phyloP scores from a whole-genome alignment of 805 yeast genomes.

The Metschnikowia corniflorae region DNA sequence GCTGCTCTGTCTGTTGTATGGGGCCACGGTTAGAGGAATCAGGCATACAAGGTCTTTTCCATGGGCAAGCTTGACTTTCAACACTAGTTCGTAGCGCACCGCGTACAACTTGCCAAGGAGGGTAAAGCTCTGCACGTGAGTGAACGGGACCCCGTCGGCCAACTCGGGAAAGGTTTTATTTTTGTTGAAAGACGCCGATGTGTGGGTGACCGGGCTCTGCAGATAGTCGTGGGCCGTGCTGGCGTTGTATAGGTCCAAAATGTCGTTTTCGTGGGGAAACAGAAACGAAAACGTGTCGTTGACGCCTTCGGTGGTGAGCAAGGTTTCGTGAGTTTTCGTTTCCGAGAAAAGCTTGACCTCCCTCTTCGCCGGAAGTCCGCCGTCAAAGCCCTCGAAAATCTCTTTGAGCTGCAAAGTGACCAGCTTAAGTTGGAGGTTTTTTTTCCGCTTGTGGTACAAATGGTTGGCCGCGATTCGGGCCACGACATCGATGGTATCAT shows the following conservation, averaged over 20 bases:
- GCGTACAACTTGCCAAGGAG: conserved; percentile 49
- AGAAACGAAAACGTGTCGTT: conserved; percentile 22
- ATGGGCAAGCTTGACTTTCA: conserved; percentile 47
- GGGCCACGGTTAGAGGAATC: conserved; percentile 53
- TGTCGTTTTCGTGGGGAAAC: conserved; percentile 37
- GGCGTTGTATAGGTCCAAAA: conserved; percentile 23
- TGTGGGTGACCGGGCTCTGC: conserved; percentile 8
- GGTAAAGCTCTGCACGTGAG: conserved; percentile 51
- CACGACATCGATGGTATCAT: conserved; percentile 42
- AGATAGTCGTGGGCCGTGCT: not conserved
- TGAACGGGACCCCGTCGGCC: conserved; percentile 38
- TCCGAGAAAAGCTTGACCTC: conserved; percentile 40
- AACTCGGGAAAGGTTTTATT: conserved; percentile 24
- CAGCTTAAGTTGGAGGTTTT: conserved; percentile 39
- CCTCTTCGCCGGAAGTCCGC: conserved; percentile 46
- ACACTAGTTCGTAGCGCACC: conserved; percentile 46
- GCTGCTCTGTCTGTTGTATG: conserved; percentile 47
- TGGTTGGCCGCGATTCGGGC: conserved; percentile 42
- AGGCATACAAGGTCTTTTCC: conserved; percentile 48
- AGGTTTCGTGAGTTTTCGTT: conserved; percentile 23
- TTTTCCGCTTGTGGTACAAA: conserved; percentile 26
- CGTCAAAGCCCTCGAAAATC: conserved; percentile 50
- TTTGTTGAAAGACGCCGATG: conserved; percentile 19
- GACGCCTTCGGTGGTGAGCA: conserved; percentile 28
- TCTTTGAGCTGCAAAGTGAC: conserved; percentile 51